Evolutionary conservation across 352 stramenopile genomes (phyloP), one percentile per base, ranked within the genome.

Genomic region (Pythium brachiatum): DNA sequence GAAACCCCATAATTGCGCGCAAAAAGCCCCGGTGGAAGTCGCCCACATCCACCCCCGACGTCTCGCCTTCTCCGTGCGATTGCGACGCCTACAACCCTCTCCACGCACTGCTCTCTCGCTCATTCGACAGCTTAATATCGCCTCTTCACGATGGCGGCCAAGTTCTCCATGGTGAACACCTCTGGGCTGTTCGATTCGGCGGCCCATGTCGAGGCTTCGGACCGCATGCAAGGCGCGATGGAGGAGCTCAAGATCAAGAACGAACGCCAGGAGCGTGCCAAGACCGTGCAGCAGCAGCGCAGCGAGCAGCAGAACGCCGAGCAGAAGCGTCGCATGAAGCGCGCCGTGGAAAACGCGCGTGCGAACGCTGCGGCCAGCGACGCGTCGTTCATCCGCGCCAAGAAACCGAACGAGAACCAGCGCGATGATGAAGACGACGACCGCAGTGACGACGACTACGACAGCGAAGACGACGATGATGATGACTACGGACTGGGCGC

Each of bases 91-190:
- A 26, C 29, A 46, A 4, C 8, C 18, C 18, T 13, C 31, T 26
- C 18, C 29, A 57, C 51, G 18, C 29, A 57, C 29, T 11, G 9
- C 18, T 2, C 2, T 6, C 0, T 25, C 11, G 32, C 48, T 20
- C 48, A 39, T 25, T 55, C 48, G 32, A 57, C n/a, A 44, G 32
- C 27, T 9, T 21, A 38, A 7, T 11, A 36, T 53, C 23, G 18
- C 27, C 27, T 27, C 26, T 44, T 23, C 8, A 74, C 47, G 3
- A 93, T 93, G 84, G 80, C 81, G 59, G 69, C 78, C 36, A 93
- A 93, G 57, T 93, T 93, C 50, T 88, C 79, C 32, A 92, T 92
- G 83, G 83, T 71, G 48, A 88, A 85, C 61, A 84, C 75, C 4
- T 87, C 79, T 2, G 79, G 81, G 39, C 74, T 92, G 15, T 93